Conservation (phyloP, 768 basidiomycete species). For the Floccularia luteovirens region DNA sequence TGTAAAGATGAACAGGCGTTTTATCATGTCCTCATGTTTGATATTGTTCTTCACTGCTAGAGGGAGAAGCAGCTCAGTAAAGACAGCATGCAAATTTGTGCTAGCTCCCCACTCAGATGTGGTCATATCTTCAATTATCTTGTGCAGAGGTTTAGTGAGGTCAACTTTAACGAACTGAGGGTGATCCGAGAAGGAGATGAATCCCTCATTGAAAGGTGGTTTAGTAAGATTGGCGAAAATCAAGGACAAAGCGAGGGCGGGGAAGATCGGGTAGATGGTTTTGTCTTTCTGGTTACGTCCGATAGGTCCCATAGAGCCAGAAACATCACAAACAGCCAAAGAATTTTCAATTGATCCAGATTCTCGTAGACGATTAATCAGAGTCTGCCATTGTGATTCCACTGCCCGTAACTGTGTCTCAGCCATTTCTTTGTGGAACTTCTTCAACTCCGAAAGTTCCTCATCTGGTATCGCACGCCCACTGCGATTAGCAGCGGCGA, state of each 20-base stretch:
- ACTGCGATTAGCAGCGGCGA: conserved; percentile 16
- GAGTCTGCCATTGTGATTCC: conserved; percentile 61
- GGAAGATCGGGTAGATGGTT: conserved; percentile 40
- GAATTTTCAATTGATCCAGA: conserved; percentile 51
- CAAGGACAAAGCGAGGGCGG: conserved; percentile 59
- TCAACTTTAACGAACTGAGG: conserved; percentile 48
- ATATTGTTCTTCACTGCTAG: conserved; percentile 50
- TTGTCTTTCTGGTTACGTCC: not conserved
- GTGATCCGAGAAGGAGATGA: conserved; percentile 57
- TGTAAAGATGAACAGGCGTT: conserved; percentile 67
- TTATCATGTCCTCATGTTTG: conserved; percentile 66
- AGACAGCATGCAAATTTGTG: conserved; percentile 57
- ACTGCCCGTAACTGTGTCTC: conserved; percentile 34
- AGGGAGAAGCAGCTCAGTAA: conserved; percentile 54
- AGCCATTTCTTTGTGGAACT: conserved; percentile 19
- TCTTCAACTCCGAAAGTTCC: conserved; percentile 15
- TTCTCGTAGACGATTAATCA: conserved; percentile 45
- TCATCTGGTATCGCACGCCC: not conserved
- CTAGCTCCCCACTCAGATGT: conserved; percentile 41
- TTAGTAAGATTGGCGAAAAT: conserved; percentile 53
- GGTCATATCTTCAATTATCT: conserved; percentile 29
- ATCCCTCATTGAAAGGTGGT: conserved; percentile 55
- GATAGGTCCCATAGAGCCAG: conserved; percentile 58
- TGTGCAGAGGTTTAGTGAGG: conserved; percentile 24
- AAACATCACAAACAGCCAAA: conserved; percentile 68